Percentiles rank a stretch among this genome's conserved stretches.
These are phyloP conservation scores for Cladobotryum protrusum DNA, from an alignment of 2,329 filamentous ascomycete genomes.

Conservation along the genomic window DNA sequence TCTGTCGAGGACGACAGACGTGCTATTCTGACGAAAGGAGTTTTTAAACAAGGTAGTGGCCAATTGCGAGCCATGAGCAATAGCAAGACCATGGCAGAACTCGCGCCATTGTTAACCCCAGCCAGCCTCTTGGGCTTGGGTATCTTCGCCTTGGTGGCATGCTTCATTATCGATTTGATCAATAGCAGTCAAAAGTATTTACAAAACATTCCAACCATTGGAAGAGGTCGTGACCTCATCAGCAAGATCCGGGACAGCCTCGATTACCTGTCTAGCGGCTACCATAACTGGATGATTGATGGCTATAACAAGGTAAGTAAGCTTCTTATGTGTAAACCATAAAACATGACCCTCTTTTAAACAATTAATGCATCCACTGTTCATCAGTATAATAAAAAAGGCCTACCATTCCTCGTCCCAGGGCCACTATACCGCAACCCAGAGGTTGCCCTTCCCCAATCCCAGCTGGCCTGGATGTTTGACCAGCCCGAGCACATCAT, in stretches of 20 bases:
- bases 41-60: no score
- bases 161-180: no score
- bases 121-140: no score
- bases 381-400: conserved; percentile 34
- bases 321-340: neutral
- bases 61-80: no score
- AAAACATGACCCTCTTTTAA: no score
- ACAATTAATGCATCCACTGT: neutral
- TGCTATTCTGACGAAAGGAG: no score
- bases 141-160: no score
- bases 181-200: no score
- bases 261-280: conserved; percentile 32
- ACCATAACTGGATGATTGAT: conserved; percentile 34
- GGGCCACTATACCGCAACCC: conserved; percentile 33
- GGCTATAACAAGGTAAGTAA: conserved; percentile 35
- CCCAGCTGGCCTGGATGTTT: conserved; percentile 40
- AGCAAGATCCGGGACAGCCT: conserved; percentile 34
- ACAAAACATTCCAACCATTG: conserved; percentile 34
- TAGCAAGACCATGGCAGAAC: no score
- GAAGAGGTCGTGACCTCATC: conserved; percentile 29
- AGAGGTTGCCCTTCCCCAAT: conserved; percentile 39
- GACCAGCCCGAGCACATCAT: conserved; percentile 40
- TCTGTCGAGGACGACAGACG: no score
- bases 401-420: conserved; percentile 36
- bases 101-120: no score